Base-by-base conservation (phyloP, 2,329 filamentous ascomycete genomes). In the Hypomyces perniciosus region DNA sequence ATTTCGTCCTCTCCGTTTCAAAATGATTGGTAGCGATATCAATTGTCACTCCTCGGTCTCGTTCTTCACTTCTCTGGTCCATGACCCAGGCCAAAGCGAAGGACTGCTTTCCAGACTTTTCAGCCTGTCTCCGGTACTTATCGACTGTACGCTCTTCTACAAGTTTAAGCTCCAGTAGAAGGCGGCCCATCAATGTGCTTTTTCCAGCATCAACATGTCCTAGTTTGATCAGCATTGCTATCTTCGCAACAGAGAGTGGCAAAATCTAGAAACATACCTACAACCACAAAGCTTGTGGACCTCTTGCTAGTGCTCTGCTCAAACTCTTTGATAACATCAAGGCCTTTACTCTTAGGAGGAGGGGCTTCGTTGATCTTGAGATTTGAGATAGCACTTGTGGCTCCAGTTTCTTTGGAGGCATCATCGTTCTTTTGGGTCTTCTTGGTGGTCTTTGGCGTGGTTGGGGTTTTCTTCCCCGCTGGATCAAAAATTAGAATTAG, bases 161-260 rank as follows among this genome's bases (percentile, higher is more conserved):
- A 28, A 91, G 87, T 53, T 91, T 87, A 38, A 96, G 79, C 60
- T 99, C 93, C 39, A 92, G 84, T 5, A 99, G 74, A 29, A 99
- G 70, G n/a, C 93, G 84, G 1, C 92, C 93, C 92, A 99, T 97
- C 35, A 99, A 78, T 5, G 93, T 99, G 66, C 90, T 96, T 70
- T 99, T 99, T 47, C 93, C 93, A 47, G 95, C 92, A 67, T 99
- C 93, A 50, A 99, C 93, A 66, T 99, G 93, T 10, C 93, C 90
- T 90, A 65, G 8, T 10, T 50, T 4, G 55, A 57, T 51, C 65
- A 48, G n/a, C 7, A 13, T 20, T 12, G 31, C n/a, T 8, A 28
- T n/a, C 8, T 12, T 30, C 7, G 20, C 20, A 20, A 45, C 13
- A 4, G 5, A 37, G 5, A n/a, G 7, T 30, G 26, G 10, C 12